These are phyloP conservation scores for Ciborinia camelliae DNA, from an alignment of 2,329 filamentous ascomycete genomes.

Conservation along the genomic window DNA sequence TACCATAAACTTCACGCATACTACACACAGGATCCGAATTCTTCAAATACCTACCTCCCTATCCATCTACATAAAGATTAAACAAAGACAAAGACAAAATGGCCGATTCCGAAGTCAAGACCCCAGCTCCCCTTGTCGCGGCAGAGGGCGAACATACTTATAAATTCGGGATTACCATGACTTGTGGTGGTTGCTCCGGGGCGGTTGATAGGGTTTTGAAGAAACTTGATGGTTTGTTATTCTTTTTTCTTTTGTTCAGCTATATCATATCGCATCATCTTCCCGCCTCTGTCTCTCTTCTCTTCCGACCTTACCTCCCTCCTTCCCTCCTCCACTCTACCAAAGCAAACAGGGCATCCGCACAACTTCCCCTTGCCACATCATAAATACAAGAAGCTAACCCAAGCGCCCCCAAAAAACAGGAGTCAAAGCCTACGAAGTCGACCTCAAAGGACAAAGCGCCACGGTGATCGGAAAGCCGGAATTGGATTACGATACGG, in stretches of 20 bases:
- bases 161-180: conserved; percentile 94
- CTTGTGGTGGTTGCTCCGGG: conserved; percentile 92
- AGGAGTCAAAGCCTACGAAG: conserved; percentile 85
- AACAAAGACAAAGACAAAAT: conserved; percentile 4
- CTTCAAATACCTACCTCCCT: neutral
- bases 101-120: conserved; percentile 11
- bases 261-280: neutral
- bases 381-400: neutral
- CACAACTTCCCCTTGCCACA: neutral
- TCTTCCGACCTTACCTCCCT: neutral
- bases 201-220: conserved; percentile 88
- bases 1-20: no score
- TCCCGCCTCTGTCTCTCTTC: neutral
- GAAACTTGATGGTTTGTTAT: conserved; percentile 74
- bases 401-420: conserved; percentile 13
- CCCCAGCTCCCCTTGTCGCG: conserved; percentile 11
- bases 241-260: conserved; percentile 5
- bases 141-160: conserved; percentile 63
- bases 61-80: neutral
- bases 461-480: conserved; percentile 72
- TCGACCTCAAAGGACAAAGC: conserved; percentile 81
- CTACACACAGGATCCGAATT: no score
- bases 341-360: no score
- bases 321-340: no score
- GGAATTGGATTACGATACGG: conserved; percentile 70